These are phyloP conservation scores for Globisporangium cystogenes DNA, from an alignment of 352 stramenopile species.

Conservation along the genomic window DNA sequence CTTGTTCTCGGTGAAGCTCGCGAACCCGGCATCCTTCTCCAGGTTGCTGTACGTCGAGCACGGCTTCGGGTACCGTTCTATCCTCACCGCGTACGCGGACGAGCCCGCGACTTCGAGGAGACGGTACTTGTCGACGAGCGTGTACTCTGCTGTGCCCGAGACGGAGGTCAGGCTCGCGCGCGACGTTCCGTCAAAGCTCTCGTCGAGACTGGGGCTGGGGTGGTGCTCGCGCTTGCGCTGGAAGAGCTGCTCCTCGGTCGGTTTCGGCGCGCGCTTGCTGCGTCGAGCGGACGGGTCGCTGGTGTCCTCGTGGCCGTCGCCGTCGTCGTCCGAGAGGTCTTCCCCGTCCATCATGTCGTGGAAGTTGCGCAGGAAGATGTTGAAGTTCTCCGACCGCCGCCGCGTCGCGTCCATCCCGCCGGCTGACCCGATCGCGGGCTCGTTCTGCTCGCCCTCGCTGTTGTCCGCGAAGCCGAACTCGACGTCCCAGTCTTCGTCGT, in stretches of 20 bases:
- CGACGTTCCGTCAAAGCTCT: slow-evolving; percentile 10
- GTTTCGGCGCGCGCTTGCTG: slow-evolving; percentile 15
- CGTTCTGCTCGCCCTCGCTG: slow-evolving; percentile 31
- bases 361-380: slow-evolving; percentile 75
- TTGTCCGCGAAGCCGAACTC: slow-evolving; percentile 65
- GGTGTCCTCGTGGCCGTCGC: slow-evolving; percentile 14
- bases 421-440: slow-evolving; percentile 17
- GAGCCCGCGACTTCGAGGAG: slow-evolving; percentile 66
- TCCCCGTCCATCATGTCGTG: slow-evolving; percentile 78
- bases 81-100: slow-evolving; percentile 68
- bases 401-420: slow-evolving; percentile 55
- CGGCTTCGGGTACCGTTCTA: slow-evolving; percentile 76
- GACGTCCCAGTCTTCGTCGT: slow-evolving; percentile 71
- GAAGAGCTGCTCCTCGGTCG: slow-evolving; percentile 60
- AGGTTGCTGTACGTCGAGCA: slow-evolving; percentile 63
- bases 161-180: slow-evolving; percentile 55
- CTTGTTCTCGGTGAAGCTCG: slow-evolving; percentile 59
- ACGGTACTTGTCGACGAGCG: slow-evolving; percentile 62
- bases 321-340: slow-evolving; percentile 46
- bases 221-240: slow-evolving; percentile 36
- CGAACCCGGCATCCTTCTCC: slow-evolving; percentile 46
- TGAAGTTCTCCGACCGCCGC: slow-evolving; percentile 67
- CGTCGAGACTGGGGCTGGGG: slow-evolving; percentile 39
- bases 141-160: slow-evolving; percentile 47
- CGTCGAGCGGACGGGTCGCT: slow-evolving; percentile 14